Evolutionary conservation across 768 basidiomycete genomes (phyloP).

Genomic region (Lentinula aciculospora): DNA sequence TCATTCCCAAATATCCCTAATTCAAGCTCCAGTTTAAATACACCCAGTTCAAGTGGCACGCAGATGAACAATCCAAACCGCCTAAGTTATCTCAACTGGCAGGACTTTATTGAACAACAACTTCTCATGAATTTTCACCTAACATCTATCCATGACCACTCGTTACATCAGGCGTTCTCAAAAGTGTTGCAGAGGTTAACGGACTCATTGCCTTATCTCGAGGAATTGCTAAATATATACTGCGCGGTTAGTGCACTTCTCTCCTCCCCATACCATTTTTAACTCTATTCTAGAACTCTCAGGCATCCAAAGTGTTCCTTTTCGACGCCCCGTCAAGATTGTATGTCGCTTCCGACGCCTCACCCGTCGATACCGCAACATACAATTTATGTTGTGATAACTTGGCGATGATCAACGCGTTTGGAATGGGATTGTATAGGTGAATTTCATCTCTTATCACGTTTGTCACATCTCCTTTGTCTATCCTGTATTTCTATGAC

Average conservation of each 20-base stretch:
- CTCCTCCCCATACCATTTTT: not conserved
- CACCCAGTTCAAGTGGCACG: not conserved
- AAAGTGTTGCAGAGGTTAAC: constrained; percentile 84
- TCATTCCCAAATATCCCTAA: not conserved
- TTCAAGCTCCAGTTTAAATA: not conserved
- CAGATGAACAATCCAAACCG: not conserved
- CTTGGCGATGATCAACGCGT: constrained; percentile 66
- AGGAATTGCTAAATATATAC: constrained; percentile 83
- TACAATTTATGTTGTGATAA: constrained; percentile 33
- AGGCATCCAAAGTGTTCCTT: constrained; percentile 89
- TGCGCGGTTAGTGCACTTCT: constrained; percentile 42
- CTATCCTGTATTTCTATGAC: too few species aligned
- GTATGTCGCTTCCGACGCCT: constrained; percentile 74
- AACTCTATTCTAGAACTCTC: constrained; percentile 61
- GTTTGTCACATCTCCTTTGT: not conserved
- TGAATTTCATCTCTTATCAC: constrained; percentile 19
- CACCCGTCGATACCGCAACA: constrained; percentile 84
- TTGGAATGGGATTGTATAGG: constrained; percentile 71
- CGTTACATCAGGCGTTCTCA: constrained; percentile 89
- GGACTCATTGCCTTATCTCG: constrained; percentile 78
- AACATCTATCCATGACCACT: constrained; percentile 91
- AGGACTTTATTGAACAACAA: constrained; percentile 57
- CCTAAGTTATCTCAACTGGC: not conserved
- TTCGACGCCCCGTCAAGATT: constrained; percentile 77
- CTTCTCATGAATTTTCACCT: constrained; percentile 83